Percentiles rank a stretch among this genome's conserved stretches.
Evolutionary conservation across 805 yeast species (phyloP).

Genomic region (Metschnikowia reukaufii): DNA sequence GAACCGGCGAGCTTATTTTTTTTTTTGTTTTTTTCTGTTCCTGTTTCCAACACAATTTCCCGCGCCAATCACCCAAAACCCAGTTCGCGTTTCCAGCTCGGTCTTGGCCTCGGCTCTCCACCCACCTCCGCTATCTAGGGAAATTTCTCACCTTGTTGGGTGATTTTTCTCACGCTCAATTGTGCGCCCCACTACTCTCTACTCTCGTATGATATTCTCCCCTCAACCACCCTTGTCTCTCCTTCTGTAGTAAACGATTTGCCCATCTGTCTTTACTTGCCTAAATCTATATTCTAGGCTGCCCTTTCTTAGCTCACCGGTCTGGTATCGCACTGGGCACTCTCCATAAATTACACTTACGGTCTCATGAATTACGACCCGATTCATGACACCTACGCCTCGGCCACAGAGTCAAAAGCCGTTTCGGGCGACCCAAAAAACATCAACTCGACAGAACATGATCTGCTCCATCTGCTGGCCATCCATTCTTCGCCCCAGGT

Average conservation of each 20-base stretch:
- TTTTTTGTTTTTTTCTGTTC: neutral
- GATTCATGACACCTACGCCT: conserved; percentile 37
- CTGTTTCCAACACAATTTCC: conserved; percentile 2
- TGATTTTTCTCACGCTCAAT: conserved; percentile 9
- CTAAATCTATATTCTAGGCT: neutral
- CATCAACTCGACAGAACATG: neutral
- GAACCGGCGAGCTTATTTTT: too few species aligned
- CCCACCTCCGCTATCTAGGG: conserved; percentile 6
- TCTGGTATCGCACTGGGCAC: conserved; percentile 4
- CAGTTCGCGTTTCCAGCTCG: conserved; percentile 11
- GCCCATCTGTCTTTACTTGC: neutral
- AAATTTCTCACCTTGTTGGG: conserved; percentile 8
- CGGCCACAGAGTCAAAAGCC: conserved; percentile 4
- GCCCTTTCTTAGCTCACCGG: conserved; percentile 1
- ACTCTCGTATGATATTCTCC: conserved; percentile 2
- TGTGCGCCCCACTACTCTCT: conserved; percentile 7
- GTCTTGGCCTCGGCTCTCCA: conserved; percentile 11
- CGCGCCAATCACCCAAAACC: conserved; percentile 10
- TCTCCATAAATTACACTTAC: neutral
- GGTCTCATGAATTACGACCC: conserved; percentile 43
- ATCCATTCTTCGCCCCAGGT: neutral
- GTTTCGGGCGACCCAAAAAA: neutral
- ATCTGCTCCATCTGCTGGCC: neutral
- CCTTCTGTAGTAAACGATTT: neutral
- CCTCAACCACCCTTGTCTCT: neutral